A percentile compares a stretch with the other conserved stretches of the same genome.
phyloP scores from a whole-genome alignment of 2,329 filamentous ascomycete species.

The Huntiella omanensis region DNA sequence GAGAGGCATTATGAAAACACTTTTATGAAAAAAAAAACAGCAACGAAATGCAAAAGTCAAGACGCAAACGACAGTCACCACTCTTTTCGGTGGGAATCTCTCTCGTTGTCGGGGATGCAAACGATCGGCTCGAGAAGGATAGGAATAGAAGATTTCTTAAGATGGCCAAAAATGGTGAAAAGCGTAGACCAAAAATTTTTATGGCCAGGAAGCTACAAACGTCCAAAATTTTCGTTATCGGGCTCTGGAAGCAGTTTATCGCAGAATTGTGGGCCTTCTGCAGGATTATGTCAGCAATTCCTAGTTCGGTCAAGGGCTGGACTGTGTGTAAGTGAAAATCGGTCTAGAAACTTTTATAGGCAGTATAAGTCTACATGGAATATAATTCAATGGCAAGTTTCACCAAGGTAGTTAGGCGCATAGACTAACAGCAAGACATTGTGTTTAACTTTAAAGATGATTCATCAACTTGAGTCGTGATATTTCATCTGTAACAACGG shows the following conservation, averaged over 20 bases:
- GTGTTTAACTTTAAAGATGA: too few species aligned
- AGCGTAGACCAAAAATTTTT: conserved; percentile 12
- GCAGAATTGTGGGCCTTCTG: conserved; percentile 8
- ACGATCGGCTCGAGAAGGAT: conserved; percentile 5
- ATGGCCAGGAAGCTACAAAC: conserved; percentile 11
- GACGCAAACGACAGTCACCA: conserved; percentile 4
- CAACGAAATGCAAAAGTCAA: conserved; percentile 4
- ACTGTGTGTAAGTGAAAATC: not conserved
- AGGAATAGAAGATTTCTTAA: conserved; percentile 8
- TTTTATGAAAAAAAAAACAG: not conserved
- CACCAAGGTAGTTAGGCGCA: too few species aligned
- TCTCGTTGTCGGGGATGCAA: conserved; percentile 7
- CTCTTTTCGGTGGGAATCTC: conserved; percentile 8
- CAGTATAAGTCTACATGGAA: too few species aligned
- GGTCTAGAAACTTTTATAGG: too few species aligned
- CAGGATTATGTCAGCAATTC: conserved; percentile 10
- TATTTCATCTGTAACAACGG: too few species aligned
- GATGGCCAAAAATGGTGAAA: conserved; percentile 8
- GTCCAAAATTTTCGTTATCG: conserved; percentile 13
- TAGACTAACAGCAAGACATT: too few species aligned
- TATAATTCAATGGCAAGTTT: too few species aligned
- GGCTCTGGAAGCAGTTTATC: conserved; percentile 10
- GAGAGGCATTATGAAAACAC: conserved; percentile 28
- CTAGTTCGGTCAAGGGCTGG: not conserved
- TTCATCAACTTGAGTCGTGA: too few species aligned